These are phyloP conservation scores for Gigaspora rosea DNA, from an alignment of 192 early-diverging fungal species.

Conservation along the genomic window DNA sequence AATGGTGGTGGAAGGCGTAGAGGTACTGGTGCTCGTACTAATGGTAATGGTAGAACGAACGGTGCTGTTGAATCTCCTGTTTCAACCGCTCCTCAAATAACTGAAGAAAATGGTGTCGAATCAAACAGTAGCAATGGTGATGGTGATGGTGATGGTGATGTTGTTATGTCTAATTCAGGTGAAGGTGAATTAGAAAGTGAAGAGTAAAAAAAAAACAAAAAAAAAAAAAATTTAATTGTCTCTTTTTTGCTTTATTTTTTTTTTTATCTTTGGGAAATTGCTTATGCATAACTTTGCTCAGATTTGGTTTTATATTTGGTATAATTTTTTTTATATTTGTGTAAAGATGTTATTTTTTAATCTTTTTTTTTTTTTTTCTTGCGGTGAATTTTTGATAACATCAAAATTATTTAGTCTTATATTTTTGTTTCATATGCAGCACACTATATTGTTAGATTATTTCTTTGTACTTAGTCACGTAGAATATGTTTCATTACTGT, in stretches of 20 bases:
- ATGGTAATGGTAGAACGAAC: background rate
- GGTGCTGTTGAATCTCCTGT: background rate
- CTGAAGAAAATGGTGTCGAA: constrained; percentile 9
- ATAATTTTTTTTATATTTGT: too few species aligned
- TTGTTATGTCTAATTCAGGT: background rate
- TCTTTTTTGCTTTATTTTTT: background rate
- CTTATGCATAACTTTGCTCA: too few species aligned
- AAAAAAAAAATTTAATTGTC: background rate
- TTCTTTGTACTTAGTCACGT: too few species aligned
- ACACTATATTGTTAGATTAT: too few species aligned
- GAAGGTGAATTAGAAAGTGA: background rate
- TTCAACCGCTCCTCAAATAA: background rate
- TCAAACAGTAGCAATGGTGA: constrained; percentile 1
- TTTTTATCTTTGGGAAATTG: background rate
- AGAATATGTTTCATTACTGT: too few species aligned
- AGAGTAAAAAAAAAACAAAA: background rate
- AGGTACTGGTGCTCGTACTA: constrained; percentile 7
- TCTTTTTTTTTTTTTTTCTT: too few species aligned
- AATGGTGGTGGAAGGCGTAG: constrained; percentile 17
- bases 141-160: constrained; percentile 5
- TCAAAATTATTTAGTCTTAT: too few species aligned
- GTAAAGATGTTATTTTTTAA: too few species aligned
- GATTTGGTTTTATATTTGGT: too few species aligned
- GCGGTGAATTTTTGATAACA: too few species aligned
- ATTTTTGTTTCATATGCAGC: too few species aligned